Evolutionary conservation across 345 rosid species (phyloP).

Genomic region (Populus pruinosa): DNA sequence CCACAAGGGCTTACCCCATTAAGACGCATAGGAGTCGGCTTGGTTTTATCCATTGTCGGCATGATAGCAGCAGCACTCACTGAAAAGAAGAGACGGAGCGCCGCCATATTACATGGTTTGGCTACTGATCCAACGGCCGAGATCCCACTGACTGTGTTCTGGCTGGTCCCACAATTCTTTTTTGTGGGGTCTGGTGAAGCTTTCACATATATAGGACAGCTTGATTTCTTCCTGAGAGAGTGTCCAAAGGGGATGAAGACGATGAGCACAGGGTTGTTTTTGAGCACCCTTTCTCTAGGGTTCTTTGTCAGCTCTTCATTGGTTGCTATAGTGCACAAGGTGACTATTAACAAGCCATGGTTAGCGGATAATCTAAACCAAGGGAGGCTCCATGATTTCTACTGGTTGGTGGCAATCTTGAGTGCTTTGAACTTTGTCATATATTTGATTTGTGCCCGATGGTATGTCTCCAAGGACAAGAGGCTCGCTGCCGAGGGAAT

Average conservation of each 20-base stretch:
- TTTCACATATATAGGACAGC: slow-evolving; percentile 75
- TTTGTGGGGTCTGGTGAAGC: slow-evolving; percentile 92
- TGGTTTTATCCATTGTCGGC: slow-evolving; percentile 48
- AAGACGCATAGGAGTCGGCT: slow-evolving; percentile 77
- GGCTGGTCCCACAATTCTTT: slow-evolving; percentile 77
- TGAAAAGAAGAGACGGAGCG: slow-evolving; percentile 58
- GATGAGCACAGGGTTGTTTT: slow-evolving; percentile 85
- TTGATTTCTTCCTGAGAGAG: slow-evolving; percentile 87
- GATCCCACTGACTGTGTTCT: slow-evolving; percentile 71
- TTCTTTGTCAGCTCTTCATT: slow-evolving; percentile 74
- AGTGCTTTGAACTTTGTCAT: slow-evolving; percentile 56
- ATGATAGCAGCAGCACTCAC: slow-evolving; percentile 71
- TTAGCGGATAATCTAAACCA: slow-evolving; percentile 73
- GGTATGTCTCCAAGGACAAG: slow-evolving; percentile 95
- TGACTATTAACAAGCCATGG: slow-evolving; percentile 65
- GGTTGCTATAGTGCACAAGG: slow-evolving; percentile 67
- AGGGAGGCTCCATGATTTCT: slow-evolving; percentile 78
- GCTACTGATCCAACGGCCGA: slow-evolving; percentile 33
- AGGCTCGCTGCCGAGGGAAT: slow-evolving; percentile 68
- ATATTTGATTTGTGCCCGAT: slow-evolving; percentile 54
- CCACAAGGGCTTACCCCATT: slow-evolving; percentile 80
- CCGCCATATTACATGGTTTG: slow-evolving; percentile 41
- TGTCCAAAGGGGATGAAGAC: slow-evolving; percentile 99
- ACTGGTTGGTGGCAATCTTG: slow-evolving; percentile 72
- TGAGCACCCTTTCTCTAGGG: slow-evolving; percentile 86